Conservation (phyloP, 2,329 filamentous ascomycete species). For the Colletotrichum siamense region DNA sequence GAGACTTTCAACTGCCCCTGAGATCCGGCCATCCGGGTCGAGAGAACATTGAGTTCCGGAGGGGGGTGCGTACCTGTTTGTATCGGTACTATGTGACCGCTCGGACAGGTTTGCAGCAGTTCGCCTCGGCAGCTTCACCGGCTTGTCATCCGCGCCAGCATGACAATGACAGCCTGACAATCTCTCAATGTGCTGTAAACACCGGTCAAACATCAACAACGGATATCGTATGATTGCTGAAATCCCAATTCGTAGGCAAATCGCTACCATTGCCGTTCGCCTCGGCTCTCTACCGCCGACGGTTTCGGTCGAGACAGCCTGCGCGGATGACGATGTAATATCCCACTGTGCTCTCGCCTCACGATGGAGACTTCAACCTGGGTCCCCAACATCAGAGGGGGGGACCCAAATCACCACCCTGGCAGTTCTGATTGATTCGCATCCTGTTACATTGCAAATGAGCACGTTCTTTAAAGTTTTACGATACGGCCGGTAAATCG, state of each 20-base stretch:
- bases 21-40: constrained; percentile 23
- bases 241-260: background rate
- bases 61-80: background rate
- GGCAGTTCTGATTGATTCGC: background rate
- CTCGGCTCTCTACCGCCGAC: background rate
- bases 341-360: background rate
- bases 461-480: background rate
- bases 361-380: background rate
- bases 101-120: constrained; percentile 2
- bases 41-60: constrained; percentile 5
- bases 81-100: constrained; percentile 9
- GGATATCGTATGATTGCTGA: background rate
- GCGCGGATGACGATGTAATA: background rate
- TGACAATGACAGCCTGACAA: background rate
- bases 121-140: background rate
- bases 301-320: background rate
- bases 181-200: background rate
- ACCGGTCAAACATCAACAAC: background rate
- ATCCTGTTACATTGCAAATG: background rate
- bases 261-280: background rate
- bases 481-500: background rate
- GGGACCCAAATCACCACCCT: background rate
- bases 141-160: background rate
- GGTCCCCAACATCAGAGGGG: background rate
- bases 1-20: constrained; percentile 21